Evolutionary conservation across 306 rosid genomes (phyloP), one percentile per base, ranked within the genome.

Genomic region (Trifolium pratense): DNA sequence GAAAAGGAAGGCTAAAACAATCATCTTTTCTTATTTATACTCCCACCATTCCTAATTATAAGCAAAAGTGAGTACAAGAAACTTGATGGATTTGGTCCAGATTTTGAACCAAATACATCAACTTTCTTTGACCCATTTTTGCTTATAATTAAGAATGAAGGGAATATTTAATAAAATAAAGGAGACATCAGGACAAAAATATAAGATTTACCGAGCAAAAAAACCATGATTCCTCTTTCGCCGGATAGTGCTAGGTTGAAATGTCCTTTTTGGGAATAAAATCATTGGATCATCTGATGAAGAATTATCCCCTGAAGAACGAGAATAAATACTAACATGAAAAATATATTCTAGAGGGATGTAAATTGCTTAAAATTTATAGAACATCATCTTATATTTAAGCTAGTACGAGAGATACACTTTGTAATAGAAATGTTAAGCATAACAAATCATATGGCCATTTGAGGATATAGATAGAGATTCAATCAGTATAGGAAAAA

Each of bases 171-270:
- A 29, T 36, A 18, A 34, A 58, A 25, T 18, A 32, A 29, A 57
- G 13, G 37, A 64, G 39, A 37, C 29, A 71, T 48, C 46, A 0
- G 46, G 49, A 61, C 8, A 15, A 23, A 73, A 31, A 14, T 34
- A 76, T 78, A 55, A 82, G 59, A 73, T 16, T 56, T 80, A 90
- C 99, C 97, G 85, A 62, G 99, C 93, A 79, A 95, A 95, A 78
- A 79, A 95, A 21, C 99, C 99, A 82, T 95, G 99, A 20, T 80
- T 87, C 81, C 99, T 88, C 89, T 91, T 95, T 17, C 99, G 83
- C 78, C 80, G 65, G 69, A 95, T 83, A 73, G 65, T 29, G 87
- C 97, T 95, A 18, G 99, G 97, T 76, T 95, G 99, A 84, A 87
- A 95, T 26, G 93, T 86, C 84, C 97, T 75, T 81, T 95, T 91